A percentile compares a stretch with the other conserved stretches of the same genome.
Conservation (phyloP, 140 eudicot genomes). For the Stevia rebaudiana region DNA sequence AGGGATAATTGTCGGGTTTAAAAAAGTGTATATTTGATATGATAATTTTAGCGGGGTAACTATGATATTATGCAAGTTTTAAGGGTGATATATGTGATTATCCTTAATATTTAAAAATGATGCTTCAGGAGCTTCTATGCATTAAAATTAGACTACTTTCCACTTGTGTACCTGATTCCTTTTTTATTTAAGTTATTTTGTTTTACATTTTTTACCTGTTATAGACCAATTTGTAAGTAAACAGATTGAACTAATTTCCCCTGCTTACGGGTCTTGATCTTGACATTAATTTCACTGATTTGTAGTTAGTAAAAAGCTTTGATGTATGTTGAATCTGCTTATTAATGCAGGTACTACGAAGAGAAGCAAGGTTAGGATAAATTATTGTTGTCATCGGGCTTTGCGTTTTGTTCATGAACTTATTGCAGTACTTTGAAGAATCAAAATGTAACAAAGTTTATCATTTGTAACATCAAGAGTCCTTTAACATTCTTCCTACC, state of each 20-base stretch:
- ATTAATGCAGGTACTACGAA: slow-evolving; percentile 7
- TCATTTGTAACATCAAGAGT: slow-evolving; percentile 10
- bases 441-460: slow-evolving; percentile 9
- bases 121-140: not conserved
- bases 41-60: no score
- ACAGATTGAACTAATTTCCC: not conserved
- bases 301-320: not conserved
- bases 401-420: not conserved
- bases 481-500: not conserved
- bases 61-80: no score
- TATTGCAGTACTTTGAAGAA: slow-evolving; percentile 4
- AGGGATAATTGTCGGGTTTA: no score
- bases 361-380: slow-evolving; percentile 16
- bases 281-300: not conserved
- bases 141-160: not conserved
- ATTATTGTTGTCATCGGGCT: not conserved
- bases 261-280: not conserved
- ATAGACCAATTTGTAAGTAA: not conserved
- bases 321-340: not conserved
- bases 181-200: not conserved
- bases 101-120: not conserved
- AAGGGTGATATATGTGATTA: not conserved
- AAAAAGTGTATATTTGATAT: no score
- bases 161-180: not conserved
- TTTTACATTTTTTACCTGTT: not conserved